Conservation (phyloP, 805 yeast species). For the Candida maris region DNA sequence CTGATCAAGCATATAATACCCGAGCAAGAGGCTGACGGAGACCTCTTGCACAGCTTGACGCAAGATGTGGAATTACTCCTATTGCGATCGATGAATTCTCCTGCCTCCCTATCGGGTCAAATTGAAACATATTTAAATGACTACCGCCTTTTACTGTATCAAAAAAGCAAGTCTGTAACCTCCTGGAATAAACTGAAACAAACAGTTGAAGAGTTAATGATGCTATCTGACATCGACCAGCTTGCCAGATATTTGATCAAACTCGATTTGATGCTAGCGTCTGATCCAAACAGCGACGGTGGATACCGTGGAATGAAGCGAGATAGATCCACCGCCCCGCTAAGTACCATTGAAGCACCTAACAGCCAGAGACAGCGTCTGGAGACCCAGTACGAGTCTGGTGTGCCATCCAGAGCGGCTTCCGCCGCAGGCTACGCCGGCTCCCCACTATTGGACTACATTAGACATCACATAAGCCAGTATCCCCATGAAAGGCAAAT, state of each 20-base stretch:
- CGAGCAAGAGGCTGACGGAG: slow-evolving; percentile 11
- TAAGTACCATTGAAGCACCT: neutral
- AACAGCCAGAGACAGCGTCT: neutral
- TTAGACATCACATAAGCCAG: slow-evolving; percentile 32
- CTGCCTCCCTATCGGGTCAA: slow-evolving; percentile 2
- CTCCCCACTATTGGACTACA: slow-evolving; percentile 28
- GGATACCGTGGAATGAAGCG: neutral
- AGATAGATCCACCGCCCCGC: neutral
- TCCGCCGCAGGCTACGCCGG: slow-evolving; percentile 7
- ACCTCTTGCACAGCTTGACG: slow-evolving; percentile 9
- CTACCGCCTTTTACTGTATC: slow-evolving; percentile 9
- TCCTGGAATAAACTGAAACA: slow-evolving; percentile 20
- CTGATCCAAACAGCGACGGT: neutral
- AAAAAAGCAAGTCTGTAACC: slow-evolving; percentile 4
- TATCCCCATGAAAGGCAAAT: slow-evolving; percentile 27
- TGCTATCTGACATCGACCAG: slow-evolving; percentile 14
- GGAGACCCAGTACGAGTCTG: neutral
- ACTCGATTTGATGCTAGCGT: slow-evolving; percentile 14
- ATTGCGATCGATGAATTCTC: slow-evolving; percentile 7
- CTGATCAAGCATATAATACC: slow-evolving; percentile 15
- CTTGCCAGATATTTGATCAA: slow-evolving; percentile 21
- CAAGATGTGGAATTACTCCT: slow-evolving; percentile 12
- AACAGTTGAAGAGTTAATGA: slow-evolving; percentile 18
- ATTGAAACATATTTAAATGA: slow-evolving; percentile 5
- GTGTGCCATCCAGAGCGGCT: slow-evolving; percentile 11